Evolutionary conservation across 257 asterid species (phyloP), one percentile per base, ranked within the genome.

Genomic region (Thymus quinquecostatus): DNA sequence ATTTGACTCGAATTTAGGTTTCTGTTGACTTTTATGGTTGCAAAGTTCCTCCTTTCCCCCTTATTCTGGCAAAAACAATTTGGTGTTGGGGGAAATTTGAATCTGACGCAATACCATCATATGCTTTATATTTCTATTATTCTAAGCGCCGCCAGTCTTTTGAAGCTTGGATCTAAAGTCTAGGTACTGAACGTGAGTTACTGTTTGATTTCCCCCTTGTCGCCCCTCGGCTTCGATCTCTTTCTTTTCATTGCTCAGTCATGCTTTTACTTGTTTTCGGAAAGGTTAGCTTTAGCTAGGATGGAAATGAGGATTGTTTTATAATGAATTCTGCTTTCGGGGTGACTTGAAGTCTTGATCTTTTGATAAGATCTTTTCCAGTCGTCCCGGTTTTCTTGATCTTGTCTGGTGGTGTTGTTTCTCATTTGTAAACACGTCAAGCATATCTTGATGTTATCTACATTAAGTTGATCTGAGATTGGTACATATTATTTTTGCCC

Each of bases 1-100:
- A 65, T 75, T 75, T 69, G 80, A 49, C 64, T 66, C 55, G 32
- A 74, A 70, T 21, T 69, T 70, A 53, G 74, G 73, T 53, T 65
- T 12, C 9, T 48, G 64, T 71, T 78, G 75, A 75, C 75, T 70
- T 21, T 66, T 63, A 54, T 71, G 64, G 74, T 64, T 68, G 64
- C 71, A 41, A 67, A 65, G 43, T 70, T 58, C 28, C 28, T 53
- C 32, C 32, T 60, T 73, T 61, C 13, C 74, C 54, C 49, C 67
- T 44, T 71, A 32, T 56, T 38, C 43, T 12, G 10, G 80, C 49
- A 73, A 41, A 21, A 69, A 64, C 48, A 77, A 49, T 73, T 43
- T 67, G 61, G 53, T 64, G 5, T 56, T 50, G 78, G 55, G 77
- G 64, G 60, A 71, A 70, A 71, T 54, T 54, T 58, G 65, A 65